Evolutionary conservation across 176 grass and related monocot genomes (phyloP).

Genomic region (Leersia perrieri): DNA sequence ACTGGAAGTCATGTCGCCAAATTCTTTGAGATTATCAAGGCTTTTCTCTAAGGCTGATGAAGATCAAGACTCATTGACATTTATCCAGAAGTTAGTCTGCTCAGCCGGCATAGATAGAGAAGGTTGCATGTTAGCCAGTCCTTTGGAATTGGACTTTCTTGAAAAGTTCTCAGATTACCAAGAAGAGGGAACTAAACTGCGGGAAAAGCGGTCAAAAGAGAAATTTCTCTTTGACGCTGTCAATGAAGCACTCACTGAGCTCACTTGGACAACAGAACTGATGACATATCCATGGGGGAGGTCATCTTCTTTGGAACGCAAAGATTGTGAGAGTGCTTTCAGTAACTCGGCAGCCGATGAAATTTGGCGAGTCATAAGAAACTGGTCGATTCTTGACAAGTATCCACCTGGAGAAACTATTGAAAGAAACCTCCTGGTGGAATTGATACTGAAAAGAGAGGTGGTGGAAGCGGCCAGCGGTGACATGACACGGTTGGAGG

Average conservation of each 20-base stretch:
- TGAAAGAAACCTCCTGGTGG: slow-evolving; percentile 49
- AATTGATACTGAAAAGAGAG: slow-evolving; percentile 74
- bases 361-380: slow-evolving; percentile 68
- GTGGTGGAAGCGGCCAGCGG: slow-evolving; percentile 27
- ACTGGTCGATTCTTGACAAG: slow-evolving; percentile 63
- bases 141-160: slow-evolving; percentile 54
- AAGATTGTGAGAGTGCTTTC: slow-evolving; percentile 24
- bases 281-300: slow-evolving; percentile 55
- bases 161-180: slow-evolving; percentile 45
- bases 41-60: slow-evolving; percentile 86
- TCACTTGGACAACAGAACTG: slow-evolving; percentile 45
- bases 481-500: slow-evolving; percentile 44
- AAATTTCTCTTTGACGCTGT: slow-evolving; percentile 70
- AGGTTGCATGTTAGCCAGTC: slow-evolving; percentile 49
- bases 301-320: slow-evolving; percentile 5
- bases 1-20: slow-evolving; percentile 57
- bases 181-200: slow-evolving; percentile 30
- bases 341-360: slow-evolving; percentile 38
- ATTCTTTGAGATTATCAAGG: slow-evolving; percentile 70
- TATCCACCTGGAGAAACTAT: slow-evolving; percentile 35
- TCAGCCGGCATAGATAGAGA: slow-evolving; percentile 50
- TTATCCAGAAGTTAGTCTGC: slow-evolving; percentile 62
- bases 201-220: slow-evolving; percentile 42
- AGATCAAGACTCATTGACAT: slow-evolving; percentile 63
- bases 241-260: slow-evolving; percentile 67